Evolutionary conservation across 148 eudicot species (phyloP), one percentile per base, ranked within the genome.

Genomic region (Heliosperma pusillum): DNA sequence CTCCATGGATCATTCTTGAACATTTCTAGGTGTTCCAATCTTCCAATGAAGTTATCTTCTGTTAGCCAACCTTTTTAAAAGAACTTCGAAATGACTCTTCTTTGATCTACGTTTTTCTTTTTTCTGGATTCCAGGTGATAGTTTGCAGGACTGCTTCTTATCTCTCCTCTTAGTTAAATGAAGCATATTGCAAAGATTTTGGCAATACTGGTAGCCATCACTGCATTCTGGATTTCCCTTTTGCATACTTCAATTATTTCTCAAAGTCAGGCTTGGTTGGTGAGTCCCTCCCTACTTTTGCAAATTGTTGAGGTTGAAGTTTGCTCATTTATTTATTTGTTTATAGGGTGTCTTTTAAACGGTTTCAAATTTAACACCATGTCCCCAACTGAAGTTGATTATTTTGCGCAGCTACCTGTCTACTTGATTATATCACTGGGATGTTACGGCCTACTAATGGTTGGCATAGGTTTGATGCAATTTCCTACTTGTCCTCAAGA

Each of bases 161-260:
- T 40, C 10, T 44, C 53, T 11, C 19, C 21, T 15, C 15, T 21
- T 27, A 60, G 33, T n/a, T 47, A 77, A 78, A 94, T 94, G 97
- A 94, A 94, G 87, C 98, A 90, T 82, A 90, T 94, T 60, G 84
- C 86, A 72, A 94, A 91, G 89, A 86, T 94, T 77, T 67, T 90
- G 80, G 58, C 96, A 45, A 83, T 91, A 75, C 77, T 94, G 50
- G 85, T 83, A 80, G 92, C 93, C 44, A 73, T 89, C 56, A 59
- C 93, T 66, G 90, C 96, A 29, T 29, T 91, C 10, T 94, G 97
- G 98, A 72, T 91, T 69, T 81, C 87, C 71, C 82, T 90, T 17
- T 74, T 94, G 80, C 90, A 83, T 66, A 57, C 89, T 24, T 82
- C 97, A 22, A 21, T 87, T 27, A 50, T 91, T 78, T 86, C 96